phyloP scores from a whole-genome alignment of 768 basidiomycete species.

The Xerocomus potaroensis region DNA sequence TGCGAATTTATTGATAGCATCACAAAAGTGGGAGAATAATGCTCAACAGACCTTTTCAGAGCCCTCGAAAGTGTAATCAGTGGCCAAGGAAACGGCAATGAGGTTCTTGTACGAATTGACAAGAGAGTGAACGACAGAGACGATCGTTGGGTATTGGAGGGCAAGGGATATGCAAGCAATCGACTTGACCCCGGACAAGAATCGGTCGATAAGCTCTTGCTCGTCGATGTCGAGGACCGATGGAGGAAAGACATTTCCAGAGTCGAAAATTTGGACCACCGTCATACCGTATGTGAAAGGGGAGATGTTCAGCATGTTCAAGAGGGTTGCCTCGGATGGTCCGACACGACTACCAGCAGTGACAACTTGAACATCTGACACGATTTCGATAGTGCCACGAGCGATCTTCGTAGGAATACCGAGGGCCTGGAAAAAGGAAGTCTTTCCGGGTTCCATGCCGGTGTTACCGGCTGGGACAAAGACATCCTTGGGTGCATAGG shows the following conservation, averaged over 20 bases:
- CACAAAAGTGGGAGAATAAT: slow-evolving; percentile 8
- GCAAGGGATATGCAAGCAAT: slow-evolving; percentile 96
- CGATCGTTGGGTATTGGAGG: slow-evolving; percentile 92
- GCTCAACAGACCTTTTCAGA: slow-evolving; percentile 73
- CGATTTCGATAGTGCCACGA: slow-evolving; percentile 99
- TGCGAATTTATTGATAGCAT: slow-evolving; percentile 36
- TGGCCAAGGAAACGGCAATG: slow-evolving; percentile 79
- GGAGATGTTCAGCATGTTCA: slow-evolving; percentile 99
- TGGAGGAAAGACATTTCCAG: slow-evolving; percentile 88
- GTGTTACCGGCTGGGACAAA: slow-evolving; percentile 94
- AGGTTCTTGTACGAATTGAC: slow-evolving; percentile 99
- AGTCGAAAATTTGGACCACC: slow-evolving; percentile 94
- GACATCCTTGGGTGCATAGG: slow-evolving; percentile 90
- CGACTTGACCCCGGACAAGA: slow-evolving; percentile 91
- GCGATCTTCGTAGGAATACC: slow-evolving; percentile 99
- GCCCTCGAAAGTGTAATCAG: slow-evolving; percentile 93
- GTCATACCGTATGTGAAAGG: slow-evolving; percentile 99
- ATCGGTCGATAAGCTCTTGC: slow-evolving; percentile 84
- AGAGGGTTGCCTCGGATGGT: slow-evolving; percentile 91
- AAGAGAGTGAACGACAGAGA: slow-evolving; percentile 89
- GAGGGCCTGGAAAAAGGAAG: slow-evolving; percentile 99
- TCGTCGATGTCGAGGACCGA: slow-evolving; percentile 92
- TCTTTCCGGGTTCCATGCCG: slow-evolving; percentile 99
- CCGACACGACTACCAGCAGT: slow-evolving; percentile 90
- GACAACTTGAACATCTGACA: slow-evolving; percentile 95